Conservation (phyloP, 2,329 filamentous ascomycete genomes). For the Colletotrichum kahawae region DNA sequence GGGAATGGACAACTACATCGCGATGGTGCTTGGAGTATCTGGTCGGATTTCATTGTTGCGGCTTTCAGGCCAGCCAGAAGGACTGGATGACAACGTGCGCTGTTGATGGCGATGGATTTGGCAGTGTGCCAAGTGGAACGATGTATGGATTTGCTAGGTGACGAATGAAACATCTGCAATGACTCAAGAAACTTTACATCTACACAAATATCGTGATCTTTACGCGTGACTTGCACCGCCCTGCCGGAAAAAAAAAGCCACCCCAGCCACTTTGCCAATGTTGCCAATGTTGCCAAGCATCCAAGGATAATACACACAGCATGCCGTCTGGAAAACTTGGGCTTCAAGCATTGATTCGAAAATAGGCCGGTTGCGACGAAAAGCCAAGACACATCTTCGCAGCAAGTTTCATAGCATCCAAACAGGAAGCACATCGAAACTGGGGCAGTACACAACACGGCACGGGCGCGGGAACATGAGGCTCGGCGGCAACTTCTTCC, state of each 20-base stretch:
- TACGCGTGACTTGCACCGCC: background rate
- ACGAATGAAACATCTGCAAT: slow-evolving; percentile 11
- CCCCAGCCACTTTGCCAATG: background rate
- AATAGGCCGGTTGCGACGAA: slow-evolving; percentile 1
- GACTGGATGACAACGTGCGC: background rate
- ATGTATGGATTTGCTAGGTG: background rate
- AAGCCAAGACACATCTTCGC: background rate
- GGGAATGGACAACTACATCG: background rate
- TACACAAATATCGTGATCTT: background rate
- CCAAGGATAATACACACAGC: background rate
- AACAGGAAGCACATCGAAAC: background rate
- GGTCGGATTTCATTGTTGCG: background rate
- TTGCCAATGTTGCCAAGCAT: background rate
- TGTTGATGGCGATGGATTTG: background rate
- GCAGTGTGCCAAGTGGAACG: background rate
- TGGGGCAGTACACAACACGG: background rate
- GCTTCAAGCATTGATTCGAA: background rate
- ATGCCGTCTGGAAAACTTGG: background rate
- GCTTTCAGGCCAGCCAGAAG: background rate
- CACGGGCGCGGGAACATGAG: background rate
- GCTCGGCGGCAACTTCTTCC: background rate
- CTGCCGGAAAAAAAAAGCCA: background rate
- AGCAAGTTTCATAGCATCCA: background rate
- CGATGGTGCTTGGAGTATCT: slow-evolving; percentile 3
- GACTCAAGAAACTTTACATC: background rate